A percentile compares a stretch with the other conserved stretches of the same genome.
Evolutionary conservation across 1,284 basidiomycete genomes (phyloP).

Genomic region (Apiotrichum veenhuisii): DNA sequence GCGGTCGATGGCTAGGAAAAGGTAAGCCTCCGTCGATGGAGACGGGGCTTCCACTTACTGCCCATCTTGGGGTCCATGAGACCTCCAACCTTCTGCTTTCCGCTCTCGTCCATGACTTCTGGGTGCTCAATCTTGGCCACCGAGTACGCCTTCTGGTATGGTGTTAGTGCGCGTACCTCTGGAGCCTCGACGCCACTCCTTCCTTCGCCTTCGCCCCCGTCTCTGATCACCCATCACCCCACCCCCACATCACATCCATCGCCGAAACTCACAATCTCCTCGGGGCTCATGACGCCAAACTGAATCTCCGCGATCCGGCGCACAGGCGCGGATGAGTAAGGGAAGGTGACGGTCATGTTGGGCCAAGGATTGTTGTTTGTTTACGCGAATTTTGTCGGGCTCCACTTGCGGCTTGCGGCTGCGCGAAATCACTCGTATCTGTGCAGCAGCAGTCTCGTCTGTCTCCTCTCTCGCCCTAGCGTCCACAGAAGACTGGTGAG

Average conservation of each 20-base stretch:
- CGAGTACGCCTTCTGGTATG: constrained; percentile 84
- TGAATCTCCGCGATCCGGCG: constrained; percentile 96
- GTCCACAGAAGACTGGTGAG: background rate
- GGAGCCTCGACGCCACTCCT: background rate
- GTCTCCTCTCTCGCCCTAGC: too few relatives aligned
- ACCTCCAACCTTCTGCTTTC: constrained; percentile 83
- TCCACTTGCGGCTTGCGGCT: background rate
- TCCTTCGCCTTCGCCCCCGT: too few relatives aligned
- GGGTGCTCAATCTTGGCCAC: constrained; percentile 98
- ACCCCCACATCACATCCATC: background rate
- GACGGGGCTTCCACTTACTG: constrained; percentile 51
- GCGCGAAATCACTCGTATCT: background rate
- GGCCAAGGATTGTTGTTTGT: constrained; percentile 4
- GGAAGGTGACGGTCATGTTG: constrained; percentile 51
- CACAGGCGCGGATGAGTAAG: constrained; percentile 87
- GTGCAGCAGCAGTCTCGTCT: background rate
- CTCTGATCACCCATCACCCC: too few relatives aligned
- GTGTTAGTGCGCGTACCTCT: constrained; percentile 16
- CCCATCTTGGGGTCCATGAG: constrained; percentile 98
- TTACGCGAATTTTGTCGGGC: background rate
- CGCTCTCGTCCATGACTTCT: constrained; percentile 96
- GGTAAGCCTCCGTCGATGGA: constrained; percentile 24
- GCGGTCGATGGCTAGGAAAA: constrained; percentile 70
- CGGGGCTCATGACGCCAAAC: constrained; percentile 98
- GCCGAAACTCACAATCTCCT: constrained; percentile 83